A percentile compares a stretch with the other conserved stretches of the same genome.
Conservation (phyloP, 1,284 basidiomycete genomes). For the Melampsora americana region DNA sequence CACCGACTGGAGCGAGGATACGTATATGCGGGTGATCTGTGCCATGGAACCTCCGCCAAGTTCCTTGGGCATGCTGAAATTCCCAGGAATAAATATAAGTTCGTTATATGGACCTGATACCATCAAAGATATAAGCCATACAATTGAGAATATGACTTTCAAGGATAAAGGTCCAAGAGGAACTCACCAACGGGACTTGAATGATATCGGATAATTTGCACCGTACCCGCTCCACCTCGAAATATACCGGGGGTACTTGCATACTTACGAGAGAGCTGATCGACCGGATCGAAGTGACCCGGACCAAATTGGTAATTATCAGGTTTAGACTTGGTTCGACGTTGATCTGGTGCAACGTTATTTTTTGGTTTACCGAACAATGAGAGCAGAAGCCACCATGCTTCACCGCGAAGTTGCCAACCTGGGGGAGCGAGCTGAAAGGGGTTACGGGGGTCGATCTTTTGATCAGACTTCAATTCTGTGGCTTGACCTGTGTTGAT, state of each 20-base stretch:
- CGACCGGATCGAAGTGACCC: conserved; percentile 15
- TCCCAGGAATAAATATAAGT: conserved; percentile 22
- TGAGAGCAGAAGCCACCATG: conserved; percentile 35
- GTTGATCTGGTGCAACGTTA: background rate
- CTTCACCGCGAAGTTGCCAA: conserved; percentile 26
- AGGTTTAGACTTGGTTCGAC: background rate
- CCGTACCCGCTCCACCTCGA: conserved; percentile 15
- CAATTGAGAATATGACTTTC: background rate
- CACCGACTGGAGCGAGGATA: conserved; percentile 27
- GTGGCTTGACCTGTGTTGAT: no score
- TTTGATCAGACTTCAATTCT: background rate
- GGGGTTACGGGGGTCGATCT: background rate
- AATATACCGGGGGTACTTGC: background rate
- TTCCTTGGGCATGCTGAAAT: conserved; percentile 5
- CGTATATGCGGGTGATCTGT: conserved; percentile 25
- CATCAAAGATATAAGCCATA: background rate
- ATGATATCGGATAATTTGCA: conserved; percentile 31
- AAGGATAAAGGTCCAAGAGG: background rate
- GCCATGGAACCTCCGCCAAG: background rate
- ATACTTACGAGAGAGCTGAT: background rate
- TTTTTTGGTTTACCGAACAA: conserved; percentile 7
- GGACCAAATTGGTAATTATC: background rate
- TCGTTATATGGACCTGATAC: conserved; percentile 30
- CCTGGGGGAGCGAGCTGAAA: conserved; percentile 4
- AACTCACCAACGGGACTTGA: conserved; percentile 15